Percentiles rank a stretch among this genome's conserved stretches.
Conservation (phyloP, 805 yeast genomes). For the Trichomonascus vanleenenianus region DNA sequence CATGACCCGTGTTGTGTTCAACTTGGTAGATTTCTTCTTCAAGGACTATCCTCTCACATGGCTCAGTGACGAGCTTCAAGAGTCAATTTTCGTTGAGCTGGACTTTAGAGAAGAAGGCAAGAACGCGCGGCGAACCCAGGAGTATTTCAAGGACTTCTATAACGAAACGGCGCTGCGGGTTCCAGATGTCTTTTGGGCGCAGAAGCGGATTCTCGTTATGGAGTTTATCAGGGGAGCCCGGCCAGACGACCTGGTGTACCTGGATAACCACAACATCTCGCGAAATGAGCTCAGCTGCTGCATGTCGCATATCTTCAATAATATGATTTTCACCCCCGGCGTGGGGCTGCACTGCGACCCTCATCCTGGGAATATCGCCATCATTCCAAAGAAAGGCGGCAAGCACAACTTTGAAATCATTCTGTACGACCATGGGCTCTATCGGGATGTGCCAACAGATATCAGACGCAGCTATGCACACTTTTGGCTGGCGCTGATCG, state of each 20-base stretch:
- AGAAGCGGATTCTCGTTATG: conserved; percentile 73
- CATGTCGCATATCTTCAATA: conserved; percentile 82
- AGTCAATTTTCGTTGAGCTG: conserved; percentile 82
- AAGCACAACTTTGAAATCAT: conserved; percentile 82
- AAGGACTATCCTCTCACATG: conserved; percentile 92
- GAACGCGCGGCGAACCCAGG: conserved; percentile 65
- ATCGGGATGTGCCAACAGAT: conserved; percentile 70
- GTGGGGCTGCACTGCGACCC: conserved; percentile 97
- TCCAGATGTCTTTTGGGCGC: conserved; percentile 63
- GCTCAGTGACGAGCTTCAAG: conserved; percentile 90
- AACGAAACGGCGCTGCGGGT: conserved; percentile 67
- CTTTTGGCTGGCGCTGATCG: conserved; percentile 86
- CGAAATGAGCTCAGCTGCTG: conserved; percentile 77
- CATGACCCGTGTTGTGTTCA: conserved; percentile 69
- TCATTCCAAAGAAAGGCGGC: conserved; percentile 36
- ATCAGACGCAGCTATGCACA: conserved; percentile 79
- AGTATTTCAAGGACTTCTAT: conserved; percentile 52
- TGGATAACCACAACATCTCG: conserved; percentile 57
- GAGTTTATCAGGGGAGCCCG: conserved; percentile 78
- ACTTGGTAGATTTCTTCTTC: conserved; percentile 64
- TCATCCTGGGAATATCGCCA: conserved; percentile 94
- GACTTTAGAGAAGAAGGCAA: conserved; percentile 82
- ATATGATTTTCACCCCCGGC: conserved; percentile 90
- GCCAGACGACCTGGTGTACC: conserved; percentile 63
- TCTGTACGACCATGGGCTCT: conserved; percentile 90